These are phyloP conservation scores for Cordyceps cicadae DNA, from an alignment of 2,329 filamentous ascomycete species.

Conservation along the genomic window DNA sequence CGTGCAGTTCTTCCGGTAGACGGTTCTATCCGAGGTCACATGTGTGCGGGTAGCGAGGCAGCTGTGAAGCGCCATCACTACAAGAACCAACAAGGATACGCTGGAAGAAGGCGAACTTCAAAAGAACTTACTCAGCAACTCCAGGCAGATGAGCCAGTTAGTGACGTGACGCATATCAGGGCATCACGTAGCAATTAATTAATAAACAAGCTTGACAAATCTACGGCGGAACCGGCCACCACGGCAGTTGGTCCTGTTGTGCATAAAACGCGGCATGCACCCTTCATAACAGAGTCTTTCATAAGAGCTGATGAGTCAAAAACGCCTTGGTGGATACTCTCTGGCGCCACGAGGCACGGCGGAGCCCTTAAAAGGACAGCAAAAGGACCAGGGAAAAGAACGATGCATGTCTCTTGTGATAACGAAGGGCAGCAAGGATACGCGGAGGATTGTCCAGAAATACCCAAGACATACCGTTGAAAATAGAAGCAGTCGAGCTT, in stretches of 20 bases:
- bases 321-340: not conserved
- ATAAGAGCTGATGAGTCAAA: not conserved
- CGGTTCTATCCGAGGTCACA: not conserved
- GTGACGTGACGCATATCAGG: not conserved
- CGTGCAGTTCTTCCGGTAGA: not conserved
- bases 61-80: too few relatives aligned
- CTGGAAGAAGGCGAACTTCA: not conserved
- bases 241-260: not conserved
- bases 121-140: not conserved
- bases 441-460: not conserved
- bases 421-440: not conserved
- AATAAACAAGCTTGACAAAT: not conserved
- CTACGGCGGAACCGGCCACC: not conserved
- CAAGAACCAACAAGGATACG: not conserved
- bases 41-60: too few relatives aligned
- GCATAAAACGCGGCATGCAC: not conserved
- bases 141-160: too few relatives aligned
- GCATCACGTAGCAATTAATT: not conserved
- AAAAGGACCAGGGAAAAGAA: not conserved
- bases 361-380: not conserved
- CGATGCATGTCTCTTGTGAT: not conserved
- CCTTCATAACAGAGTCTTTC: not conserved
- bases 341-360: not conserved
- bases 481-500: not conserved
- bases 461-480: not conserved